Base-by-base conservation (phyloP, 805 yeast species). In the Kodamaea restingae region DNA sequence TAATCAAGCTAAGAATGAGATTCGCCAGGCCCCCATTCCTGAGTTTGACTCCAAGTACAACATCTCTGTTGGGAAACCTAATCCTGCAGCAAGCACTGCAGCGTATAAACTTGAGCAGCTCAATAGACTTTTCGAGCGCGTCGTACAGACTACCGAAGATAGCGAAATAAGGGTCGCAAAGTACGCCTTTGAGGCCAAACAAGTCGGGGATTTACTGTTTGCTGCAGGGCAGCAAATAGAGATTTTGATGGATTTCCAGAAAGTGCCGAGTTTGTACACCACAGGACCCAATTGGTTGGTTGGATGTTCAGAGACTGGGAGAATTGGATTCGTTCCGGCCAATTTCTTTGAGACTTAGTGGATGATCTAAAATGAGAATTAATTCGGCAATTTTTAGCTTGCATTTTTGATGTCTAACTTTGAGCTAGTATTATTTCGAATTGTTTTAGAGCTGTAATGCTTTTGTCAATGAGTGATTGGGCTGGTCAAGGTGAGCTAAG, bases 181-280 rank as follows among this genome's bases (percentile, higher is more conserved):
- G 32, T 39, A 47, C 39, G 56, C 50, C 40, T 67, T 63, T 39
- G 42, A 40, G 6, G 71, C 71, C 1, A 47, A 35, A 12, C 52
- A 58, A 36, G 56, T 67, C 1, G 73, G 71, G 2, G 72, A 67
- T 36, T 54, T 67, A 31, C 52, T 69, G 3, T 61, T 67, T 37
- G 43, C 52, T 4, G 41, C 49, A 26, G 70, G 67, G 21, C 70
- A 67, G 29, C 30, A 40, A 10, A 48, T 67, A 15, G 65, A 60
- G 44, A 51, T 66, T 14, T 25, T 66, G 8, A 55, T 58, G 34
- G 63, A 62, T 31, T 57, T 66, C 36, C 63, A 64, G 39, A 32
- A 40, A 25, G 47, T 49, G 12, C 45, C 48, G 38, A 45, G 56
- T 7, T 46, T 54, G 11, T 54, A 52, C 36, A 48, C 37, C 32